Conservation (phyloP, 495 filamentous ascomycete genomes). For the Aspergillus taichungensis region DNA sequence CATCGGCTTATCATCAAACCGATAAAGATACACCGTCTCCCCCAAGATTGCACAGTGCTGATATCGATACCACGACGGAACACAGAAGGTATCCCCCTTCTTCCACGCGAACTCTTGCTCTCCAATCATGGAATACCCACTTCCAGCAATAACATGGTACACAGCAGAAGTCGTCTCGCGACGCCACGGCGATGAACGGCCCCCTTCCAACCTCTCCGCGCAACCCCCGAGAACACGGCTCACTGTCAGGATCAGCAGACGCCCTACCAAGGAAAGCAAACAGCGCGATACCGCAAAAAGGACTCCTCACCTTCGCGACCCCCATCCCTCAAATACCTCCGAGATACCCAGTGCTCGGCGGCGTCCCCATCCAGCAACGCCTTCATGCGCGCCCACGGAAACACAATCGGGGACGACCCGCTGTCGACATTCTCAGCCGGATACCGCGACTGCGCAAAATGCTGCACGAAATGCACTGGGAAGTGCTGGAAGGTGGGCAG, state of each 20-base stretch:
- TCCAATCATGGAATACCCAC: conserved; percentile 24
- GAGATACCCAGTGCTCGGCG: conserved; percentile 15
- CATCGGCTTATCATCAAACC: conserved; percentile 41
- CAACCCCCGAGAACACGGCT: conserved; percentile 29
- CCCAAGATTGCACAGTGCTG: conserved; percentile 28
- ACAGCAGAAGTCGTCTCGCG: conserved; percentile 34
- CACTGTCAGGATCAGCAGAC: conserved; percentile 10
- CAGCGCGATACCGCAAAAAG: too few relatives aligned
- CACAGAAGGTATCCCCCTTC: conserved; percentile 35
- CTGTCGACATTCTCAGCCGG: conserved; percentile 32
- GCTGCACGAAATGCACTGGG: conserved; percentile 42
- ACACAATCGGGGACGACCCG: conserved; percentile 26
- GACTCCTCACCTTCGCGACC: conserved; percentile 22
- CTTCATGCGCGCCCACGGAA: conserved; percentile 33
- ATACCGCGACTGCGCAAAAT: conserved; percentile 32
- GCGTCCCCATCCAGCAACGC: conserved; percentile 15
- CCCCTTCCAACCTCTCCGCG: conserved; percentile 26
- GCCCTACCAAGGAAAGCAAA: conserved; percentile 4
- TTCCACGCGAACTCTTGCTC: conserved; percentile 26
- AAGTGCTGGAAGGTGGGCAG: conserved; percentile 35
- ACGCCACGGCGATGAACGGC: conserved; percentile 13
- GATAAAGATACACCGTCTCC: conserved; percentile 35
- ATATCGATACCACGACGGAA: conserved; percentile 36
- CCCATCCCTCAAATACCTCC: conserved; percentile 23
- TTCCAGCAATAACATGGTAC: conserved; percentile 32